A percentile compares a stretch with the other conserved stretches of the same genome.
phyloP scores from a whole-genome alignment of 129 eudicot species.

The Chrysanthemum makinoi region DNA sequence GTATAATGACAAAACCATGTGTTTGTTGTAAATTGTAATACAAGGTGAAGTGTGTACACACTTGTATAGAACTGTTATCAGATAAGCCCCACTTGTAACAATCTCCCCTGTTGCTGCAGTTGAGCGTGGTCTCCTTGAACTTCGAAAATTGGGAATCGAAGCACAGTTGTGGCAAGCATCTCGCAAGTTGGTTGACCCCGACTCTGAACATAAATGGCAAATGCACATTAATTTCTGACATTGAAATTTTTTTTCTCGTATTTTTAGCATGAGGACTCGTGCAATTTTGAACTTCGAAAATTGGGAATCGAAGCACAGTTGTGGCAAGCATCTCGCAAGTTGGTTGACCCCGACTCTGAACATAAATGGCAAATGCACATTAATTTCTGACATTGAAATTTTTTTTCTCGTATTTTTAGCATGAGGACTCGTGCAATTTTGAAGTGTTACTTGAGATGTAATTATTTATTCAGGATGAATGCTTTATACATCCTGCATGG shows the following conservation, averaged over 20 bases:
- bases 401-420: not conserved
- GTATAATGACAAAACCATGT: too few relatives aligned
- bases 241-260: not conserved
- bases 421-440: not conserved
- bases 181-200: constrained; percentile 56
- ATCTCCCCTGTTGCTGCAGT: constrained; percentile 32
- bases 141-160: constrained; percentile 62
- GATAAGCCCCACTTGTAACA: too few relatives aligned
- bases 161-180: constrained; percentile 78
- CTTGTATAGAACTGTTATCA: too few relatives aligned
- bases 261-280: constrained; percentile 2
- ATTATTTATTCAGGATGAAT: too few relatives aligned
- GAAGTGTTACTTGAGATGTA: too few relatives aligned
- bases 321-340: constrained; percentile 78
- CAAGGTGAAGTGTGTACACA: too few relatives aligned
- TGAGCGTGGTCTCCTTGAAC: constrained; percentile 77
- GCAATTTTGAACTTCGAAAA: constrained; percentile 69
- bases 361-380: constrained; percentile 37
- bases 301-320: constrained; percentile 64
- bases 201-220: constrained; percentile 39
- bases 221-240: constrained; percentile 37
- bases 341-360: constrained; percentile 49
- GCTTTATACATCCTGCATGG: too few relatives aligned
- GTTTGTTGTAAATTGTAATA: too few relatives aligned
- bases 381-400: constrained; percentile 27